phyloP scores from a whole-genome alignment of 305 asterid species.

The Ilex paraguariensis region DNA sequence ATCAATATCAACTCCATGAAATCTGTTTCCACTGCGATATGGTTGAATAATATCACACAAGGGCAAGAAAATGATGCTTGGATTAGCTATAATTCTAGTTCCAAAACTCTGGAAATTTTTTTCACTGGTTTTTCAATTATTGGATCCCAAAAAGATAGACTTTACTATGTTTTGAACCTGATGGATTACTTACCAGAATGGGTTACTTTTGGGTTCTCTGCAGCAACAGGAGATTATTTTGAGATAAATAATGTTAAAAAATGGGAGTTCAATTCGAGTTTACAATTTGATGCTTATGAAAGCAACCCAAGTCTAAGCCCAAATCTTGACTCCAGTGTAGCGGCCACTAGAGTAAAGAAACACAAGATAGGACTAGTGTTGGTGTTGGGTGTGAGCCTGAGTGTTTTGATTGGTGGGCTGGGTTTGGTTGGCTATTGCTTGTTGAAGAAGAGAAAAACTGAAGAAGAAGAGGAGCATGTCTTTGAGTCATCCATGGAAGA shows the following conservation, averaged over 20 bases:
- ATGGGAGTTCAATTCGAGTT: not conserved
- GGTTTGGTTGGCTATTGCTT: not conserved
- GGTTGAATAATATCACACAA: slow-evolving; percentile 11
- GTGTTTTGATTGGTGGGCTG: not conserved
- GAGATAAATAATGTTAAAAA: not conserved
- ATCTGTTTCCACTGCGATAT: slow-evolving; percentile 3
- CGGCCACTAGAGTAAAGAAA: not conserved
- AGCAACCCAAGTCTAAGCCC: not conserved
- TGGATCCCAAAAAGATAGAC: not conserved
- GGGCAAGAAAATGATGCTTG: slow-evolving; percentile 19
- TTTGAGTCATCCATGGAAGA: not conserved
- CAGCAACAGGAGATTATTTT: not conserved
- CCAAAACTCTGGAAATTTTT: slow-evolving; percentile 11
- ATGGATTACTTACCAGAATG: slow-evolving; percentile 16
- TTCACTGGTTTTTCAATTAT: slow-evolving; percentile 5
- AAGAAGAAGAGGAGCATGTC: not conserved
- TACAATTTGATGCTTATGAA: not conserved
- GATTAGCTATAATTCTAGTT: slow-evolving; percentile 19
- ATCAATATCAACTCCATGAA: slow-evolving; percentile 22
- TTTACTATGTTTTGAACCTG: slow-evolving; percentile 10
- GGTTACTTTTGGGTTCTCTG: slow-evolving; percentile 24
- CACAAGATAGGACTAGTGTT: not conserved
- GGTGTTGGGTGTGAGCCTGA: not conserved
- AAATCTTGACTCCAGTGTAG: not conserved
- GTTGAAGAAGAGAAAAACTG: too few species aligned